These are phyloP conservation scores for Aspergillus ibericus DNA, from an alignment of 2,329 filamentous ascomycete species.

Conservation along the genomic window DNA sequence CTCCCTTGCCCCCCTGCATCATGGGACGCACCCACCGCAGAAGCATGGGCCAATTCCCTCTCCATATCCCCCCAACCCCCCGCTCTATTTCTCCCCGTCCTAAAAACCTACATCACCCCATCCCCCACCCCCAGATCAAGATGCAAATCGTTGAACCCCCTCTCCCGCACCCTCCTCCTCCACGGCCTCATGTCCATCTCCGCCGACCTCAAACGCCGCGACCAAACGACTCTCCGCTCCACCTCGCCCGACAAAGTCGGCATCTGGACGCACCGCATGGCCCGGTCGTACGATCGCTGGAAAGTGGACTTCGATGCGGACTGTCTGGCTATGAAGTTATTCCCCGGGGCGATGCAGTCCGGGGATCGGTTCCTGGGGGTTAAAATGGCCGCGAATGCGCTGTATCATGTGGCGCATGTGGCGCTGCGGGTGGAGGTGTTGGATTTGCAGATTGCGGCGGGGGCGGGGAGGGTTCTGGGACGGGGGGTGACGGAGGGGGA, in stretches of 20 bases:
- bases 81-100: constrained; percentile 49
- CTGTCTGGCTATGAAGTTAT: constrained; percentile 43
- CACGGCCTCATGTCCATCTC: constrained; percentile 64
- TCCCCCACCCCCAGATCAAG: constrained; percentile 35
- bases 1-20: constrained; percentile 56
- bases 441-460: constrained; percentile 63
- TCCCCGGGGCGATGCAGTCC: constrained; percentile 28
- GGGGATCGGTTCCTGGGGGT: constrained; percentile 48
- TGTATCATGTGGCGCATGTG: constrained; percentile 61
- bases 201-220: constrained; percentile 62
- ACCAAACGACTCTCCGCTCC: constrained; percentile 60
- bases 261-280: constrained; percentile 55
- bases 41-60: constrained; percentile 50
- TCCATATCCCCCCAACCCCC: constrained; percentile 21
- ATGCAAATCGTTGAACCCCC: constrained; percentile 54
- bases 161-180: constrained; percentile 57
- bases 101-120: constrained; percentile 59
- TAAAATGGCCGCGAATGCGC: constrained; percentile 52
- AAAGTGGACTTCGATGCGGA: constrained; percentile 59
- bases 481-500: constrained; percentile 51
- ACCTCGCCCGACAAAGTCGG: constrained; percentile 38
- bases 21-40: constrained; percentile 59
- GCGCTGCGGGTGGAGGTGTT: constrained; percentile 60
- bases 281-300: constrained; percentile 58
- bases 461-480: constrained; percentile 60